A percentile compares a stretch with the other conserved stretches of the same genome.
Evolutionary conservation across 2,329 filamentous ascomycete genomes (phyloP).

Genomic region (Teratosphaeria pseudoeucalypti): DNA sequence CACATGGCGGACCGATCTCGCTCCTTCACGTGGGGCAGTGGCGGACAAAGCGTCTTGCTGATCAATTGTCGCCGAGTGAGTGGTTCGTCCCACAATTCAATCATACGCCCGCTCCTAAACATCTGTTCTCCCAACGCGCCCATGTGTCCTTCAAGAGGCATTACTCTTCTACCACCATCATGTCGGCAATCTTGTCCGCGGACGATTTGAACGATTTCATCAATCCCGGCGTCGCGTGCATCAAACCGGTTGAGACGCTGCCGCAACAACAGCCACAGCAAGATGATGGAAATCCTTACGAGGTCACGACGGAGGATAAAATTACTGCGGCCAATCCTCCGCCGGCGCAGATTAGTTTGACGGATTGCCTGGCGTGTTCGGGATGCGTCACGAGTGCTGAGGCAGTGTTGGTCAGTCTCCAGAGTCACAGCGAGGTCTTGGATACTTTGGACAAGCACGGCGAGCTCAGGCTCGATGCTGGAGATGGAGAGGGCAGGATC

Average conservation of each 20-base stretch:
- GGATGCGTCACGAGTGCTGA: slow-evolving; percentile 96
- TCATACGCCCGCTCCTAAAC: neutral
- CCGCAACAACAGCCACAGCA: slow-evolving; percentile 49
- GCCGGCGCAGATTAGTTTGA: slow-evolving; percentile 87
- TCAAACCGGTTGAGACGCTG: slow-evolving; percentile 91
- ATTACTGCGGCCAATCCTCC: slow-evolving; percentile 41
- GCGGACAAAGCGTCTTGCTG: neutral
- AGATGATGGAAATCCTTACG: slow-evolving; percentile 45
- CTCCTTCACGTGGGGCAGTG: neutral
- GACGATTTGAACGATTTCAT: slow-evolving; percentile 99
- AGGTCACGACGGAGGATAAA: slow-evolving; percentile 90
- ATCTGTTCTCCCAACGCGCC: slow-evolving; percentile 1
- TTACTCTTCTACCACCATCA: slow-evolving; percentile 29
- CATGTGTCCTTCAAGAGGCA: slow-evolving; percentile 22
- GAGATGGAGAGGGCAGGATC: slow-evolving; percentile 50
- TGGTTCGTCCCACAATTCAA: neutral
- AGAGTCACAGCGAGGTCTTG: slow-evolving; percentile 87
- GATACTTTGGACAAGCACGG: slow-evolving; percentile 59
- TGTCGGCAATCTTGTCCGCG: slow-evolving; percentile 94
- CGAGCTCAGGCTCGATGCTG: neutral
- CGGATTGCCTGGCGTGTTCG: slow-evolving; percentile 93
- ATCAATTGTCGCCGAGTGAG: neutral
- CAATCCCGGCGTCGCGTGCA: slow-evolving; percentile 91
- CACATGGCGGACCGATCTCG: neutral
- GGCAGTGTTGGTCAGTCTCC: slow-evolving; percentile 87